Conservation (phyloP, 345 rosid species). For the Schrenkiella parvula region DNA sequence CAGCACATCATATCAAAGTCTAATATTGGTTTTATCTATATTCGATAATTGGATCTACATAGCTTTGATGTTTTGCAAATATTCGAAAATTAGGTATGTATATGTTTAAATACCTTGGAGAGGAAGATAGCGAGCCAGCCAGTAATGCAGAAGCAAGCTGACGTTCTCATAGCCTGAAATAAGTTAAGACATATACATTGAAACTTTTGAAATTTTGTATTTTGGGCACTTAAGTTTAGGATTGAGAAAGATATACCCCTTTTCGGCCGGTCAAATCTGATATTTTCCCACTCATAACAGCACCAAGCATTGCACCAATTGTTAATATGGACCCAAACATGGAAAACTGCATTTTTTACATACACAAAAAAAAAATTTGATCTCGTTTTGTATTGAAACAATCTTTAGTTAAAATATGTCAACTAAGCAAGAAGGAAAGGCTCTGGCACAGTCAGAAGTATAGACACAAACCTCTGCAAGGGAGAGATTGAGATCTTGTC, state of each 20-base stretch:
- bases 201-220: not conserved
- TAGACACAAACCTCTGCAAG: constrained; percentile 53
- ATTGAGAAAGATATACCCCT: constrained; percentile 51
- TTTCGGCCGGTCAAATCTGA: constrained; percentile 78
- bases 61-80: not conserved
- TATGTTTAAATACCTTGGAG: constrained; percentile 39
- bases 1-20: no score
- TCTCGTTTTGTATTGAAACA: not conserved
- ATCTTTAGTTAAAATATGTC: not conserved
- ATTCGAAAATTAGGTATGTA: not conserved
- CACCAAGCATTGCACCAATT: constrained; percentile 95
- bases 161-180: constrained; percentile 80
- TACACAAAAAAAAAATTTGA: not conserved
- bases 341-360: constrained; percentile 58
- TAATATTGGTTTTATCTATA: not conserved
- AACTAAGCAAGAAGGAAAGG: not conserved
- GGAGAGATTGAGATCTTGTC: constrained; percentile 74
- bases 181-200: not conserved
- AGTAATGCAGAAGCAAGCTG: constrained; percentile 65
- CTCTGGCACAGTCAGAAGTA: not conserved
- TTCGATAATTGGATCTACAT: not conserved
- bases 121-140: constrained; percentile 87
- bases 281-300: constrained; percentile 68
- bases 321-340: constrained; percentile 92
- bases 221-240: not conserved